Base-by-base conservation (phyloP, 768 basidiomycete genomes). In the Boletales sp. region DNA sequence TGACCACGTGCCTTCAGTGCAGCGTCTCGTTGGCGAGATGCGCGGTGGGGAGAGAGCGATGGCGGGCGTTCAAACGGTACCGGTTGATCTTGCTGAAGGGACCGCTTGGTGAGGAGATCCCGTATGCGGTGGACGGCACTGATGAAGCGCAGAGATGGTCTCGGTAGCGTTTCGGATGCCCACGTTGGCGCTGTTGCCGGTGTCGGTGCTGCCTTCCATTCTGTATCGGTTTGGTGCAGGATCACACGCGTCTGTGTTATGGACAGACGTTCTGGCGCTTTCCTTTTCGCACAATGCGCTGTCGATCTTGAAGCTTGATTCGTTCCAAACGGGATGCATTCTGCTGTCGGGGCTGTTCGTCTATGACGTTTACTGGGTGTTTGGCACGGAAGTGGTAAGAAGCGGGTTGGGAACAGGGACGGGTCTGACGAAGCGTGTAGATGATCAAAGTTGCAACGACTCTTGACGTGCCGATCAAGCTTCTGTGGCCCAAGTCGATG, bases 331-430 rank as follows among this genome's bases (percentile, higher is more conserved):
- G 14, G 95, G 93, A 8, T 77, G 78, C 36, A 81, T 92, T 52
- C 77, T 97, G 4, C 74, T 99, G 6, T 78, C 79, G 3, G 93
- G 90, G 5, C 73, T 99, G 19, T 92, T 97, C 70, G 40, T 97
- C 37, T 98, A 98, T 64, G 95, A 98, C 64, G 81, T 97, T 36
- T 95, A 86, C 80, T 97, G 90, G 90, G 92, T 94, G 3, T 94
- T 94, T 65, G 89, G 88, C 17, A 88, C 87, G 0, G 79, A 84
- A 60, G 89, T 92, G 69, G 89, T 89, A 66, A 64, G 87, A 73
- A 2, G 32, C n/a, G 8, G 44, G 52, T 21, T 55, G 18, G 5
- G 5, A 13, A 4, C 21, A 39, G 42, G 38, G 29, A 35, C 30
- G 29, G 45, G 17, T 35, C 0, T 14, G 15, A 10, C 11, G 21